Percentiles rank a stretch among this genome's conserved stretches.
These are phyloP conservation scores for Cercophora newfieldiana DNA, from an alignment of 495 filamentous ascomycete species.

Conservation along the genomic window DNA sequence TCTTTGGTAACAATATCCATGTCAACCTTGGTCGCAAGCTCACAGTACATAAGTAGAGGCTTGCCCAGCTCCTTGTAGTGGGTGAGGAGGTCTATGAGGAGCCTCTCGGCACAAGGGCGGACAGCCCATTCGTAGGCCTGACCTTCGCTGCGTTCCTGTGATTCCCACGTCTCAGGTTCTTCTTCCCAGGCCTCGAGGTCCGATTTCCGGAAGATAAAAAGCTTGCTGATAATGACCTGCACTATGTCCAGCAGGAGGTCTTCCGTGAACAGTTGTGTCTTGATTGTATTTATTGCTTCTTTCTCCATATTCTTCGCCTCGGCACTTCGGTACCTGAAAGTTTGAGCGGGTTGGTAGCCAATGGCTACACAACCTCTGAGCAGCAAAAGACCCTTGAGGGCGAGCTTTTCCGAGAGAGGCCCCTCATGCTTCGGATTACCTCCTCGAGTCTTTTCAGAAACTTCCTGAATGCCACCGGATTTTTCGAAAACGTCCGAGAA, in stretches of 20 bases:
- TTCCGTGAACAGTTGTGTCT: slow-evolving; percentile 69
- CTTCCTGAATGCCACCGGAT: slow-evolving; percentile 50
- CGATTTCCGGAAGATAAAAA: slow-evolving; percentile 81
- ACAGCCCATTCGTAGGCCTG: slow-evolving; percentile 87
- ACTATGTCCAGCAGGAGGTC: slow-evolving; percentile 75
- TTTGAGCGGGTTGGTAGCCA: slow-evolving; percentile 74
- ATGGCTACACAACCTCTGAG: slow-evolving; percentile 82
- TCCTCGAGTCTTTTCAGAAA: slow-evolving; percentile 45
- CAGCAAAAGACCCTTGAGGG: slow-evolving; percentile 76
- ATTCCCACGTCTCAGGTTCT: slow-evolving; percentile 91
- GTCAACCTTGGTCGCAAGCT: slow-evolving; percentile 63
- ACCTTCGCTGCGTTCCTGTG: slow-evolving; percentile 72
- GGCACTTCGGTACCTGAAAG: slow-evolving; percentile 74
- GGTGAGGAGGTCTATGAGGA: slow-evolving; percentile 87
- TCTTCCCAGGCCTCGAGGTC: slow-evolving; percentile 91
- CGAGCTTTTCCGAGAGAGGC: slow-evolving; percentile 69
- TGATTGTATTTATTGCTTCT: slow-evolving; percentile 62
- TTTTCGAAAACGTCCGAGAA: slow-evolving; percentile 70
- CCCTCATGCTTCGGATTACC: slow-evolving; percentile 55
- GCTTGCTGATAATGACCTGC: slow-evolving; percentile 78
- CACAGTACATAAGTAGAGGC: slow-evolving; percentile 77
- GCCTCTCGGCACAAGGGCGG: slow-evolving; percentile 85
- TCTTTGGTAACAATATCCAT: slow-evolving; percentile 82
- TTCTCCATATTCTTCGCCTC: slow-evolving; percentile 70
- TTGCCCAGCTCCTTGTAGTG: slow-evolving; percentile 77